A percentile compares a stretch with the other conserved stretches of the same genome.
Conservation (phyloP, 2,329 filamentous ascomycete species). For the Ophiostoma himal-ulmi region DNA sequence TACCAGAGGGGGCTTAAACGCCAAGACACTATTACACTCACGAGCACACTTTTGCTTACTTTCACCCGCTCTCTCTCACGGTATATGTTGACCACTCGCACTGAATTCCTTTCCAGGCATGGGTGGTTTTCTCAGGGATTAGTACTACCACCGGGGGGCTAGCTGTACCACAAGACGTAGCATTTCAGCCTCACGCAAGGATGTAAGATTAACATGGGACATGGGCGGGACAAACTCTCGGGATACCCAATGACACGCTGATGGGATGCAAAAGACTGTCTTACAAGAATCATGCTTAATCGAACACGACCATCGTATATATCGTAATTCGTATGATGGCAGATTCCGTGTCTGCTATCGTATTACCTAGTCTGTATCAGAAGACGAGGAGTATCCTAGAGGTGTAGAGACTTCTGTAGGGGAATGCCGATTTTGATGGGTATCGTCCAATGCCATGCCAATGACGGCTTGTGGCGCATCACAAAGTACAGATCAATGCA, state of each 20-base stretch:
- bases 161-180: neutral
- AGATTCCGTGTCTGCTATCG: neutral
- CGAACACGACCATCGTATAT: neutral
- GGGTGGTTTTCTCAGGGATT: neutral
- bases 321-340: neutral
- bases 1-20: neutral
- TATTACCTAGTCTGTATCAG: neutral
- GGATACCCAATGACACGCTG: neutral
- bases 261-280: neutral
- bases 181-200: constrained; percentile 6
- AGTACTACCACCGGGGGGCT: neutral
- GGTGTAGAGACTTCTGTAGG: too few relatives aligned
- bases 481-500: too few relatives aligned
- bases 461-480: too few relatives aligned
- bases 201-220: neutral
- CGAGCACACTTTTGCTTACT: neutral
- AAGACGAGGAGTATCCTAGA: too few relatives aligned
- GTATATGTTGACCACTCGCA: neutral
- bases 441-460: too few relatives aligned
- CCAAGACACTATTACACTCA: neutral
- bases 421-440: too few relatives aligned
- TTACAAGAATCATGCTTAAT: neutral
- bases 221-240: neutral
- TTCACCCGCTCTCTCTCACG: neutral
- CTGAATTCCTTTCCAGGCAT: neutral